Evolutionary conservation across 805 yeast species (phyloP).

Genomic region (Starmerella floricola): DNA sequence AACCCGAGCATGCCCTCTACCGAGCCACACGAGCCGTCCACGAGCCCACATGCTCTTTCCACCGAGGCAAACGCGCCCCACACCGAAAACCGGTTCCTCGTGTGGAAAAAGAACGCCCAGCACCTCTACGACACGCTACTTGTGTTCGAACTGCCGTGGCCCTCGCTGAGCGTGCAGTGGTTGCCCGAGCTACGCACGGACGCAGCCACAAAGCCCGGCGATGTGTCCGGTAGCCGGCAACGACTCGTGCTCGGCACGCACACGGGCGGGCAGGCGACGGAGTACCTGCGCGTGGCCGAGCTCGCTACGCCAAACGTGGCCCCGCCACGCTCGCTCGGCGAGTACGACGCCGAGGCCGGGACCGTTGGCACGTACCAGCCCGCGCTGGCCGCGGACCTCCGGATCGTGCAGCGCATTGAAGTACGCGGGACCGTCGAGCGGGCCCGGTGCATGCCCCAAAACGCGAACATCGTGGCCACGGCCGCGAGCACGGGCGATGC

Average conservation of each 20-base stretch:
- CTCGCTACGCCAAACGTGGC: slow-evolving; percentile 24
- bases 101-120: slow-evolving; percentile 53
- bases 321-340: slow-evolving; percentile 23
- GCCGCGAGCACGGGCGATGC: slow-evolving; percentile 54
- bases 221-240: slow-evolving; percentile 23
- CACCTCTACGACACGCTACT: slow-evolving; percentile 42
- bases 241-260: slow-evolving; percentile 47
- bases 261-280: slow-evolving; percentile 47
- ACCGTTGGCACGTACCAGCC: slow-evolving; percentile 27
- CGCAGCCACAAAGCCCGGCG: slow-evolving; percentile 4
- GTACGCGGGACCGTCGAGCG: slow-evolving; percentile 64
- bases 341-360: slow-evolving; percentile 31
- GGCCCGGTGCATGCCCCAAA: slow-evolving; percentile 68
- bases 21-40: too few relatives aligned
- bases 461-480: slow-evolving; percentile 70
- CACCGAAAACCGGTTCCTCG: slow-evolving; percentile 26
- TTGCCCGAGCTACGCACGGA: slow-evolving; percentile 40
- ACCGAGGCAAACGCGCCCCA: too few relatives aligned
- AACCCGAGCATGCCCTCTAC: too few relatives aligned
- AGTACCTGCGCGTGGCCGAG: slow-evolving; percentile 34
- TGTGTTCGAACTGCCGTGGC: slow-evolving; percentile 50
- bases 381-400: slow-evolving; percentile 30
- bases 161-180: slow-evolving; percentile 49
- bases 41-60: too few relatives aligned
- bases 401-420: slow-evolving; percentile 45